phyloP scores from a whole-genome alignment of 1,284 basidiomycete species.

The Mycena citricolor region DNA sequence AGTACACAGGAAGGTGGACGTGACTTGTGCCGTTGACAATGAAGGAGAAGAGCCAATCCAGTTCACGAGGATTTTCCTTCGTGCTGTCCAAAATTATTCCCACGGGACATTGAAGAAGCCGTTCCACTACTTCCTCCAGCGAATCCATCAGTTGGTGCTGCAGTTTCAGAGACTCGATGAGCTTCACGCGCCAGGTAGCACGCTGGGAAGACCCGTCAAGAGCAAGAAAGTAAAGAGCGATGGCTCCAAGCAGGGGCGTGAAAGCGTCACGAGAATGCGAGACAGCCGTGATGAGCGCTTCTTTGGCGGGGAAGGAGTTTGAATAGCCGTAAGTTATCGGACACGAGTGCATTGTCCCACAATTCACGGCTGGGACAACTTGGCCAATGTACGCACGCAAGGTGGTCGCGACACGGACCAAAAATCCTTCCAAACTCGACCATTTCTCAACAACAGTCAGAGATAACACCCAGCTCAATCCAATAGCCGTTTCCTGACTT shows the following conservation, averaged over 20 bases:
- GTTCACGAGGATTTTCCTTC: not conserved
- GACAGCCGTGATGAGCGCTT: not conserved
- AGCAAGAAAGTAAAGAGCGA: not conserved
- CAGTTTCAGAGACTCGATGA: not conserved
- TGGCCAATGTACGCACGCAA: not conserved
- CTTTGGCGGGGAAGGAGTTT: not conserved
- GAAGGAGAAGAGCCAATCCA: not conserved
- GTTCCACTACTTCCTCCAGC: not conserved
- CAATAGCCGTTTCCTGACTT: no score
- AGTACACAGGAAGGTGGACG: conserved; percentile 1
- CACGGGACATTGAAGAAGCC: not conserved
- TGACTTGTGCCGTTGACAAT: not conserved
- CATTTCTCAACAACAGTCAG: not conserved
- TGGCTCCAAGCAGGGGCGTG: not conserved
- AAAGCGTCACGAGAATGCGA: not conserved
- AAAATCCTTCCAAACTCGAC: not conserved
- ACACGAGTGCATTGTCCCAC: not conserved
- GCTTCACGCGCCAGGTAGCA: not conserved
- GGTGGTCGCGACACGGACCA: not conserved
- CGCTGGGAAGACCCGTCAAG: not conserved
- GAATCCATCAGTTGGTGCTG: conserved; percentile 1
- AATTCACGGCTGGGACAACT: not conserved
- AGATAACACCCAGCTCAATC: not conserved
- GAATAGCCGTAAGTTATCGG: conserved; percentile 1
- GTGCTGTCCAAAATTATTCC: conserved; percentile 1